phyloP scores from a whole-genome alignment of 1,284 basidiomycete species.

The Nidula niveotomentosa region DNA sequence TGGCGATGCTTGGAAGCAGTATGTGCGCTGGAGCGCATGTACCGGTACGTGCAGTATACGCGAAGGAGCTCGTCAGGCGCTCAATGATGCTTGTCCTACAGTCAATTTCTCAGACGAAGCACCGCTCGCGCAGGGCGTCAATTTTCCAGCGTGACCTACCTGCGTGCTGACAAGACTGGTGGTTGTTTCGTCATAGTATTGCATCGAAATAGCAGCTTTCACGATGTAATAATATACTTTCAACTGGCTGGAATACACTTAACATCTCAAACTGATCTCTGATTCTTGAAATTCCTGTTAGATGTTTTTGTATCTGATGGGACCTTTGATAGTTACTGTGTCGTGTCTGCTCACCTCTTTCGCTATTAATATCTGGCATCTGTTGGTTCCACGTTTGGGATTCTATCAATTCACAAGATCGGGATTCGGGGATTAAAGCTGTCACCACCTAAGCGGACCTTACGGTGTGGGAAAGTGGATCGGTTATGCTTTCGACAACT shows the following conservation, averaged over 20 bases:
- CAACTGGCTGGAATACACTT: too few species aligned
- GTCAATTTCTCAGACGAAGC: slow-evolving; percentile 91
- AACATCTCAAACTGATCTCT: too few species aligned
- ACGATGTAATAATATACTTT: too few species aligned
- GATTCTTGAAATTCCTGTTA: too few species aligned
- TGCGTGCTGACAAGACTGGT: neutral
- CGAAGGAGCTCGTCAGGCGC: slow-evolving; percentile 1
- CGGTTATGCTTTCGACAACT: neutral
- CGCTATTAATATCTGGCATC: neutral
- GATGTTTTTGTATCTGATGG: too few species aligned
- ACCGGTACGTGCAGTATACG: slow-evolving; percentile 49
- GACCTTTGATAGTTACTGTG: too few species aligned
- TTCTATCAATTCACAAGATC: too few species aligned
- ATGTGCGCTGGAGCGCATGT: slow-evolving; percentile 85
- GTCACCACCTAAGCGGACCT: neutral
- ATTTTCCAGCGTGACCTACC: slow-evolving; percentile 53
- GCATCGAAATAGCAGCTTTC: too few species aligned
- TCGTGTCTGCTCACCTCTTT: too few species aligned
- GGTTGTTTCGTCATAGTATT: too few species aligned
- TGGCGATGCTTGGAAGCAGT: slow-evolving; percentile 96
- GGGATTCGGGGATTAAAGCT: neutral
- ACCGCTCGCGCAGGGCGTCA: slow-evolving; percentile 91
- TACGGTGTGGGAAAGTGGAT: neutral
- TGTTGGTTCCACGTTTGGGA: neutral
- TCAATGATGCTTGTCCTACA: slow-evolving; percentile 12